A percentile compares a stretch with the other conserved stretches of the same genome.
Conservation (phyloP, 2,329 filamentous ascomycete genomes). For the Curvularia sp. region DNA sequence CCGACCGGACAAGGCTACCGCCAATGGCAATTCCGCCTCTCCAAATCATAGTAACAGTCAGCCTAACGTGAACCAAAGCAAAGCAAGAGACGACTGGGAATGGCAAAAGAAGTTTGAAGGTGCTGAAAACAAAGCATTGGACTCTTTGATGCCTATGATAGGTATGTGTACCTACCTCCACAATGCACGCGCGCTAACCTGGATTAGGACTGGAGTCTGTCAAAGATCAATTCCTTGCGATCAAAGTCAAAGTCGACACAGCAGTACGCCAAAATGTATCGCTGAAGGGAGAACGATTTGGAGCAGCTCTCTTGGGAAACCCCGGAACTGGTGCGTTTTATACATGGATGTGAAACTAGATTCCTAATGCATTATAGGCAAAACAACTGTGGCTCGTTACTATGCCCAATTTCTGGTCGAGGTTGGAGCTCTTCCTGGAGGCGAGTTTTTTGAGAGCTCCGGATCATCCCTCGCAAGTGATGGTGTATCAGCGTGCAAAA, state of each 20-base stretch:
- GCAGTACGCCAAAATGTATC: conserved; percentile 64
- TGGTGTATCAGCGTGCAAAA: conserved; percentile 65
- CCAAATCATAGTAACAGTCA: conserved; percentile 2
- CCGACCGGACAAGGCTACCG: not conserved
- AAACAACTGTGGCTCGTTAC: conserved; percentile 76
- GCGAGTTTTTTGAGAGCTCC: conserved; percentile 69
- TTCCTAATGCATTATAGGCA: conserved; percentile 52
- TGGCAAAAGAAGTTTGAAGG: conserved; percentile 62
- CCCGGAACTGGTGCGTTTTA: conserved; percentile 69
- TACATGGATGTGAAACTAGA: not conserved
- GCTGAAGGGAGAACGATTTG: conserved; percentile 65
- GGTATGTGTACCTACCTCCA: conserved; percentile 49
- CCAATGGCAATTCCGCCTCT: not conserved
- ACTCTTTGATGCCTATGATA: conserved; percentile 72
- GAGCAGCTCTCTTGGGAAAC: conserved; percentile 71
- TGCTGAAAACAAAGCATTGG: conserved; percentile 61
- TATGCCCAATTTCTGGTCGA: conserved; percentile 71
- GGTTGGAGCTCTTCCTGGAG: conserved; percentile 68
- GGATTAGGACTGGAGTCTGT: conserved; percentile 65
- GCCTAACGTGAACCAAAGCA: conserved; percentile 29
- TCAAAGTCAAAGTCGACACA: conserved; percentile 70
- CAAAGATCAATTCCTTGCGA: conserved; percentile 67
- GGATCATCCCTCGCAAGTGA: conserved; percentile 70
- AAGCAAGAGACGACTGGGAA: conserved; percentile 64
- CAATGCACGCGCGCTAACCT: not conserved